A percentile compares a stretch with the other conserved stretches of the same genome.
These are phyloP conservation scores for Carex littledalei DNA, from an alignment of 176 grass and related monocot species.

Conservation along the genomic window DNA sequence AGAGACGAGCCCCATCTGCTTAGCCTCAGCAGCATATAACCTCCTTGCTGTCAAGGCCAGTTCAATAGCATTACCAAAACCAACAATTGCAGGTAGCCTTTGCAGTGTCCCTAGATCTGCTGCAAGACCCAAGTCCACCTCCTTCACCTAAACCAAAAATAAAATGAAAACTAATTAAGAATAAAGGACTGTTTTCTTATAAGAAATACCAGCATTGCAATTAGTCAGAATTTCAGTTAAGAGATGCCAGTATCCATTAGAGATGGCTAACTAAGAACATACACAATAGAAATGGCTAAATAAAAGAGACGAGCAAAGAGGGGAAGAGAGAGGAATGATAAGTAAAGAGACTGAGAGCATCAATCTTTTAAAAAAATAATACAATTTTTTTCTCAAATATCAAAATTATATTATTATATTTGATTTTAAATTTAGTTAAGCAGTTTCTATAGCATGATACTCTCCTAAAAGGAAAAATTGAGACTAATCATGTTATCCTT, in stretches of 20 bases:
- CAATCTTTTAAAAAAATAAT: not conserved
- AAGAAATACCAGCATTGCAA: not conserved
- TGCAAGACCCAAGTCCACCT: conserved; percentile 83
- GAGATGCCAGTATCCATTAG: not conserved
- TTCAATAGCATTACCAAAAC: conserved; percentile 57
- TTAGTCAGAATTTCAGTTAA: not conserved
- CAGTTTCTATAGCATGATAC: not conserved
- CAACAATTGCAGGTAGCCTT: conserved; percentile 53
- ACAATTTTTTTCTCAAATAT: not conserved
- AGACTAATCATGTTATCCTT: not conserved
- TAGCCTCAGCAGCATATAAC: conserved; percentile 65
- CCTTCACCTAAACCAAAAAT: conserved; percentile 32
- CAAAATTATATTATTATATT: not conserved
- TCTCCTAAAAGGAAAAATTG: not conserved
- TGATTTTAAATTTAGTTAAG: not conserved
- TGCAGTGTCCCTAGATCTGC: conserved; percentile 75
- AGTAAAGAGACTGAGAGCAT: not conserved
- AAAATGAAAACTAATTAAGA: not conserved
- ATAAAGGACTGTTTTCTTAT: not conserved
- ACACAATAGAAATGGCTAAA: not conserved
- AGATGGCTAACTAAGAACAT: not conserved
- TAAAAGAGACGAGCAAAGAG: not conserved
- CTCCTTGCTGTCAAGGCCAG: conserved; percentile 58
- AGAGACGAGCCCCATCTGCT: conserved; percentile 65
- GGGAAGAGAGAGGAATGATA: not conserved